phyloP scores from a whole-genome alignment of 257 asterid species.

The Galeopsis tetrahit region DNA sequence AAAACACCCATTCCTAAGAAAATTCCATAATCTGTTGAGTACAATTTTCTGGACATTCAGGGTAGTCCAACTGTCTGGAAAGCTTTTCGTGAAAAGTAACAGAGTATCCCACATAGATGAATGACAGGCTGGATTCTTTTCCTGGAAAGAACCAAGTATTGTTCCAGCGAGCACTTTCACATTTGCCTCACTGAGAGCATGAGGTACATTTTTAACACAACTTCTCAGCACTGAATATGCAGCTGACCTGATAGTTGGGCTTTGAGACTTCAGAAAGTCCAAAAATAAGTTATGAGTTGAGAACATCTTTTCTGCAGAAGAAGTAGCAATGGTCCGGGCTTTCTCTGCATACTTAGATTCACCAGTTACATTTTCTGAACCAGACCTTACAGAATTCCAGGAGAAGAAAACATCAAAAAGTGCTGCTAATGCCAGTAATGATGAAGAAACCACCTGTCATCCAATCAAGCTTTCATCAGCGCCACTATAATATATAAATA shows the following conservation, averaged over 20 bases:
- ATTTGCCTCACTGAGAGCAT: constrained; percentile 69
- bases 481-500: not conserved
- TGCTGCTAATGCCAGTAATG: constrained; percentile 88
- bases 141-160: constrained; percentile 91
- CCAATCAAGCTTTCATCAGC: constrained; percentile 32
- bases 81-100: constrained; percentile 60
- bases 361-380: constrained; percentile 54
- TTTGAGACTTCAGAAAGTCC: constrained; percentile 79
- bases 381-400: constrained; percentile 53
- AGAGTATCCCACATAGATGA: constrained; percentile 91
- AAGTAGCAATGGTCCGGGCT: constrained; percentile 69
- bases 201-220: constrained; percentile 75
- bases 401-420: constrained; percentile 75
- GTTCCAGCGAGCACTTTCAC: constrained; percentile 70
- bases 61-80: constrained; percentile 78
- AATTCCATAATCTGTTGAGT: constrained; percentile 68
- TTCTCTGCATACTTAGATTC: constrained; percentile 78
- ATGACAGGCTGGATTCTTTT: constrained; percentile 83
- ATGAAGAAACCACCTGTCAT: constrained; percentile 82
- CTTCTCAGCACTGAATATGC: constrained; percentile 79
- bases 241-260: constrained; percentile 82
- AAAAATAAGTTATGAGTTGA: constrained; percentile 69
- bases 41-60: constrained; percentile 78
- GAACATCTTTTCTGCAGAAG: constrained; percentile 70
- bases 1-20: constrained; percentile 91